Conservation (phyloP, 768 basidiomycete species). For the Rhodotorula graminis region DNA sequence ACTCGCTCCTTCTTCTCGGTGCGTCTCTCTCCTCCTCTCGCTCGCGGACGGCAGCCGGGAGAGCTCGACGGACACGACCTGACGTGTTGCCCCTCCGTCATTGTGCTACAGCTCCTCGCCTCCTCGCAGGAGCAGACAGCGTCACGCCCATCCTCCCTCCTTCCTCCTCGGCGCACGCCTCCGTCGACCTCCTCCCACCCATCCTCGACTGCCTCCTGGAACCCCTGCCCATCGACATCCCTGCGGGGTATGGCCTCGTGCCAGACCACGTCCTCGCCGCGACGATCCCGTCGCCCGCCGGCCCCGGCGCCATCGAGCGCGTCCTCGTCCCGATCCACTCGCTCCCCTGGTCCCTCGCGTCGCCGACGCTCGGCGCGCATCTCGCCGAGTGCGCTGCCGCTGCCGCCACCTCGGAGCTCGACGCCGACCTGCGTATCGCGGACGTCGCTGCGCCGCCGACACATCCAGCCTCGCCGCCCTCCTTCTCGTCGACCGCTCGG, state of each 20-base stretch:
- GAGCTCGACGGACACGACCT: too few species aligned
- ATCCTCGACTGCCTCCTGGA: neutral
- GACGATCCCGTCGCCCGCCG: neutral
- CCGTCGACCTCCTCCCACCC: neutral
- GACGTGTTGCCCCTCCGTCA: too few species aligned
- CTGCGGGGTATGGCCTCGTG: neutral
- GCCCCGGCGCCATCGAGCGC: neutral
- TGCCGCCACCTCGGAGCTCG: too few species aligned
- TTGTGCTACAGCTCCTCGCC: slow-evolving; percentile 12
- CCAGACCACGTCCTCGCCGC: slow-evolving; percentile 22
- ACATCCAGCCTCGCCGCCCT: neutral
- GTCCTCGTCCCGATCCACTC: slow-evolving; percentile 15
- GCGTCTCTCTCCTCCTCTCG: too few species aligned
- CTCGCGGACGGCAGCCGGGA: too few species aligned
- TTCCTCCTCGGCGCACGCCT: neutral
- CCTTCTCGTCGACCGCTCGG: neutral
- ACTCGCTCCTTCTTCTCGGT: too few species aligned
- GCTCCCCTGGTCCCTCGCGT: neutral
- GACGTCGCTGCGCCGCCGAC: neutral
- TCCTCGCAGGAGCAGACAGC: slow-evolving; percentile 9
- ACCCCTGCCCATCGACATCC: neutral
- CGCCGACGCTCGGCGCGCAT: neutral
- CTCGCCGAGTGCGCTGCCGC: neutral
- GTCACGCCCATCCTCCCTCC: neutral
- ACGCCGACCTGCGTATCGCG: too few species aligned